Evolutionary conservation across 2,329 filamentous ascomycete species (phyloP).

Genomic region (Cyphellophora attinorum): DNA sequence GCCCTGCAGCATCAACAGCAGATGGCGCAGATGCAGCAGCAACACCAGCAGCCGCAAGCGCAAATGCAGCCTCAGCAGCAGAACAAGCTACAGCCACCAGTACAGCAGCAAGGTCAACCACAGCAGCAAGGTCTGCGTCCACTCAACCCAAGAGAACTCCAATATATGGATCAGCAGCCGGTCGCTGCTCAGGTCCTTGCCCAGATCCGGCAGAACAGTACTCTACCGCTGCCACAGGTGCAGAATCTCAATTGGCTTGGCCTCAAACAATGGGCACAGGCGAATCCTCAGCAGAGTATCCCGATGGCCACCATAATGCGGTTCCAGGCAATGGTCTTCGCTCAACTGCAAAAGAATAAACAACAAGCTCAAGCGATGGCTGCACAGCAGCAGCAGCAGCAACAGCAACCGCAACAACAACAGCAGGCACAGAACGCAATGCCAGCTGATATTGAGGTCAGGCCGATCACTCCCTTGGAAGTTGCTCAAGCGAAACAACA

Average conservation of each 20-base stretch:
- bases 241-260: conserved; percentile 12
- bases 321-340: conserved; percentile 15
- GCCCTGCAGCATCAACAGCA: conserved; percentile 22
- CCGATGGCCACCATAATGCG: conserved; percentile 10
- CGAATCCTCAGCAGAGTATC: conserved; percentile 12
- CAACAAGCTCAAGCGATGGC: conserved; percentile 7
- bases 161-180: conserved; percentile 14
- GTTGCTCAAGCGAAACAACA: conserved; percentile 10
- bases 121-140: conserved; percentile 4
- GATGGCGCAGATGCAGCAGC: conserved; percentile 19
- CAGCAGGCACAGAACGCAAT: conserved; percentile 5
- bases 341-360: conserved; percentile 10
- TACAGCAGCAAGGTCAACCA: conserved; percentile 9
- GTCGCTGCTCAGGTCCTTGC: conserved; percentile 12
- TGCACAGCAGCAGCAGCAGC: conserved; percentile 4
- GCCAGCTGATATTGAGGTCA: conserved; percentile 5
- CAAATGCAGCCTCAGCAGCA: conserved; percentile 19
- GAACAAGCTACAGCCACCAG: conserved; percentile 10
- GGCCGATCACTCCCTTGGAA: conserved; percentile 8
- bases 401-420: conserved; percentile 7
- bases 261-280: conserved; percentile 15
- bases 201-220: conserved; percentile 2
- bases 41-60: conserved; percentile 19
- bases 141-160: conserved; percentile 14
- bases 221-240: conserved; percentile 7